Base-by-base conservation (phyloP, 2,329 filamentous ascomycete species). In the Diaporthe amygdali region DNA sequence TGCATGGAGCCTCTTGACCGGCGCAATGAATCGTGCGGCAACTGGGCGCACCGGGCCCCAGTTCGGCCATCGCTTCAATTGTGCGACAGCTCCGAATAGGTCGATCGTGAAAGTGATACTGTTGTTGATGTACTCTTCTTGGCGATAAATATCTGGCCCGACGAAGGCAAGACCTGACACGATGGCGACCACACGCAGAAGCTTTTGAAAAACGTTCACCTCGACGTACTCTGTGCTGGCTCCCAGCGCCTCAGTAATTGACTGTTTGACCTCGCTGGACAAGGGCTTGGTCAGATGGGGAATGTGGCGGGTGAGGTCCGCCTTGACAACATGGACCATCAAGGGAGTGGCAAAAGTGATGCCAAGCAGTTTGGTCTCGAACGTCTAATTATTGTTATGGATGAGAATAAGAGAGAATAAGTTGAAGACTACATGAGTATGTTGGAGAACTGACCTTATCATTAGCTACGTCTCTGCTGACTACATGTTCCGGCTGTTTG, bases 51-150 rank as follows among this genome's bases (percentile, higher is more conserved):
- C 39, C 4, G 39, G 56, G 20, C 56, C 56, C 56, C 56, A 63
- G 6, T 63, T 63, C 9, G 56, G 56, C 56, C 56, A 63, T 6
- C 39, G 39, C 27, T 63, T 74, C 4, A 83, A 70, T 5, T 78
- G 78, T 1, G 69, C 61, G 15, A 80, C 78, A 0, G 82, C 83
- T 1, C 72, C 76, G 74, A 85, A 80, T 9, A 86, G 71, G 39
- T 84, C 82, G n/a, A 84, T 69, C 7, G 85, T 86, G 76, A 84
- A 87, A 74, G 83, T 83, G 71, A 86, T 85, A n/a, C 82, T 80
- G 7, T 82, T 80, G 51, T 85, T 80, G 3, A 87, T 75, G 74
- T 86, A 87, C 39, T 80, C 78, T 52, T 84, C 82, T 5, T 80
- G 75, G 44, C 82, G 83, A 72, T 83, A 84, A 1, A 86, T 79